A percentile compares a stretch with the other conserved stretches of the same genome.
Conservation (phyloP, 2,329 filamentous ascomycete genomes). For the Bisporella sp. region DNA sequence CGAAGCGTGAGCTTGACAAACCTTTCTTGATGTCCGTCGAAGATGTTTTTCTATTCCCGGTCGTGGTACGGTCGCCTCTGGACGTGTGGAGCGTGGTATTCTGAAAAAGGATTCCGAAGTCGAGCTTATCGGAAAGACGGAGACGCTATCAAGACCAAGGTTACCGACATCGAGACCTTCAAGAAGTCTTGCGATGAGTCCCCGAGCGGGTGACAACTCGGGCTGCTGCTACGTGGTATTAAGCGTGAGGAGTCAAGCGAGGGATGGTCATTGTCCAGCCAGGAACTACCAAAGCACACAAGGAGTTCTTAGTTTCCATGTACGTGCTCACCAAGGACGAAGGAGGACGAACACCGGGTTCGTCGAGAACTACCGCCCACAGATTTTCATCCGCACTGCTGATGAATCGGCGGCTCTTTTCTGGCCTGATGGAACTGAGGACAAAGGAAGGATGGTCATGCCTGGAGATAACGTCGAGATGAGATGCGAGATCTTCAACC, state of each 20-base stretch:
- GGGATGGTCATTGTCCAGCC: slow-evolving; percentile 92
- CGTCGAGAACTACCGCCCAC: slow-evolving; percentile 91
- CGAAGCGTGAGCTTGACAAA: slow-evolving; percentile 90
- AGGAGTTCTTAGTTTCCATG: slow-evolving; percentile 89
- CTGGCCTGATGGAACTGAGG: slow-evolving; percentile 80
- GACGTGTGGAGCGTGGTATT: slow-evolving; percentile 91
- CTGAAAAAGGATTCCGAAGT: slow-evolving; percentile 93
- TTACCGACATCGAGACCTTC: slow-evolving; percentile 99
- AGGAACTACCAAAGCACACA: slow-evolving; percentile 77
- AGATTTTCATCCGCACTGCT: slow-evolving; percentile 92
- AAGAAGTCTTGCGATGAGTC: slow-evolving; percentile 99
- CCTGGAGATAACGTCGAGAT: slow-evolving; percentile 99
- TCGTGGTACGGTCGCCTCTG: slow-evolving; percentile 93
- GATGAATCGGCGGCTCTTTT: slow-evolving; percentile 71
- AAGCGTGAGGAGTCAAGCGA: slow-evolving; percentile 91
- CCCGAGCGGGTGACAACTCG: slow-evolving; percentile 94
- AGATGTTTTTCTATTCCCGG: slow-evolving; percentile 86
- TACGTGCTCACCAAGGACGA: slow-evolving; percentile 98
- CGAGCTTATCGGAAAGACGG: slow-evolving; percentile 85
- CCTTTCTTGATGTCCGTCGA: slow-evolving; percentile 99
- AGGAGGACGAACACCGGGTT: slow-evolving; percentile 94
- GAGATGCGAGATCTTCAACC: slow-evolving; percentile 77
- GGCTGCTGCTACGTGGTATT: slow-evolving; percentile 93
- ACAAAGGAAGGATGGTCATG: slow-evolving; percentile 81
- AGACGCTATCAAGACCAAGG: slow-evolving; percentile 88